Percentiles rank a stretch among this genome's conserved stretches.
Conservation (phyloP, 1,284 basidiomycete species). For the Boletellus sp. region DNA sequence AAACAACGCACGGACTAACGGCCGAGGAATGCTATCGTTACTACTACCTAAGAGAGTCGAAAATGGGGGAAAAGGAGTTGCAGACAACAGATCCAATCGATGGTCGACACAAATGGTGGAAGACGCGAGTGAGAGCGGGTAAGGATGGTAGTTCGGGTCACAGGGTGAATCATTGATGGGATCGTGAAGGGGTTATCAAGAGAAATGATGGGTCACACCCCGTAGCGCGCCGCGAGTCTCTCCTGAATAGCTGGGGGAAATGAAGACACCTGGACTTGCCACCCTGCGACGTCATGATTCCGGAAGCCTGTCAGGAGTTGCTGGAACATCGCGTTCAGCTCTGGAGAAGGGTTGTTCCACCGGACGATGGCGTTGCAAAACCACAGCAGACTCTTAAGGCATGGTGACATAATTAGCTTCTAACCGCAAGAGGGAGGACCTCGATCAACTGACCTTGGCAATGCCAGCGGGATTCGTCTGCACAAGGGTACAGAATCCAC, state of each 20-base stretch:
- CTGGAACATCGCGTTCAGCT: slow-evolving; percentile 90
- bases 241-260: slow-evolving; percentile 81
- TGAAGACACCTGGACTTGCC: slow-evolving; percentile 70
- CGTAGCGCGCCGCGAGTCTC: slow-evolving; percentile 70
- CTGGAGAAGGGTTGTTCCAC: slow-evolving; percentile 86
- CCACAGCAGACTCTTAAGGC: slow-evolving; percentile 76
- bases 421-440: background rate
- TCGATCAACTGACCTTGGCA: slow-evolving; percentile 58
- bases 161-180: slow-evolving; percentile 12
- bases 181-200: slow-evolving; percentile 15
- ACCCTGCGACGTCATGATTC: slow-evolving; percentile 74
- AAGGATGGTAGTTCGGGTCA: slow-evolving; percentile 11
- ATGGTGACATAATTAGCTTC: slow-evolving; percentile 9
- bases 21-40: slow-evolving; percentile 17
- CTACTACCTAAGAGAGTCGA: slow-evolving; percentile 18
- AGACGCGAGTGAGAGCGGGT: slow-evolving; percentile 16
- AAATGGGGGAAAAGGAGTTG: background rate
- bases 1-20: slow-evolving; percentile 21
- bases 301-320: slow-evolving; percentile 82
- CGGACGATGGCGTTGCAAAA: slow-evolving; percentile 97
- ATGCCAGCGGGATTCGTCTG: slow-evolving; percentile 91
- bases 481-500: slow-evolving; percentile 94
- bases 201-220: slow-evolving; percentile 45
- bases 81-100: slow-evolving; percentile 23
- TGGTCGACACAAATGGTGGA: slow-evolving; percentile 17